phyloP scores from a whole-genome alignment of 352 stramenopile species.

The Thraustochytrium striatum region DNA sequence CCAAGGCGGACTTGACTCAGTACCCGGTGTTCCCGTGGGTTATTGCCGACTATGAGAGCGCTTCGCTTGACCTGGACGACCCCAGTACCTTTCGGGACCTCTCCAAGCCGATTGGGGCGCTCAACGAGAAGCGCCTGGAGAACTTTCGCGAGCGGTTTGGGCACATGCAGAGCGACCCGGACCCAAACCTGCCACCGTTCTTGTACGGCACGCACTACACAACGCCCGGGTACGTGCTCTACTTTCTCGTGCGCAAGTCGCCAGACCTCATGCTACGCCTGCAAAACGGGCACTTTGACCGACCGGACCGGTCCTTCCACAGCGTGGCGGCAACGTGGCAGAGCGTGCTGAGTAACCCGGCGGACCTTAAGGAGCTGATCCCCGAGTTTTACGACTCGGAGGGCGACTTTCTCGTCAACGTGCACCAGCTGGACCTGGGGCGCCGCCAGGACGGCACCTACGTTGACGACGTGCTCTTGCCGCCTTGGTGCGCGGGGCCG shows the following conservation, averaged over 20 bases:
- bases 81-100: slow-evolving; percentile 43
- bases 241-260: slow-evolving; percentile 93
- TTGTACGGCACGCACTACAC: slow-evolving; percentile 92
- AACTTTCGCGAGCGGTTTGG: slow-evolving; percentile 35
- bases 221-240: slow-evolving; percentile 91
- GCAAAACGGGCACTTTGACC: slow-evolving; percentile 94
- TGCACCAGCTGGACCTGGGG: slow-evolving; percentile 53
- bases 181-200: slow-evolving; percentile 57
- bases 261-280: slow-evolving; percentile 85
- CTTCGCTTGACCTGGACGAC: slow-evolving; percentile 77
- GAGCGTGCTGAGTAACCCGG: slow-evolving; percentile 85
- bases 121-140: slow-evolving; percentile 21
- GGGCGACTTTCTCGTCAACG: slow-evolving; percentile 51
- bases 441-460: slow-evolving; percentile 69
- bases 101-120: slow-evolving; percentile 44
- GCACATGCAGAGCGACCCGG: slow-evolving; percentile 53
- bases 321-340: slow-evolving; percentile 89
- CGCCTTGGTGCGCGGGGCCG: slow-evolving; percentile 66
- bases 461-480: slow-evolving; percentile 89
- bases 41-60: slow-evolving; percentile 86
- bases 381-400: slow-evolving; percentile 87
- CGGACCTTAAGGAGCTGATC: slow-evolving; percentile 98
- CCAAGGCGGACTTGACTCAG: slow-evolving; percentile 94
- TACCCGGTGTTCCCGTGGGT: slow-evolving; percentile 98
- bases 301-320: slow-evolving; percentile 84